Conservation (phyloP, 2,329 filamentous ascomycete genomes). For the Colletotrichum tofieldiae region DNA sequence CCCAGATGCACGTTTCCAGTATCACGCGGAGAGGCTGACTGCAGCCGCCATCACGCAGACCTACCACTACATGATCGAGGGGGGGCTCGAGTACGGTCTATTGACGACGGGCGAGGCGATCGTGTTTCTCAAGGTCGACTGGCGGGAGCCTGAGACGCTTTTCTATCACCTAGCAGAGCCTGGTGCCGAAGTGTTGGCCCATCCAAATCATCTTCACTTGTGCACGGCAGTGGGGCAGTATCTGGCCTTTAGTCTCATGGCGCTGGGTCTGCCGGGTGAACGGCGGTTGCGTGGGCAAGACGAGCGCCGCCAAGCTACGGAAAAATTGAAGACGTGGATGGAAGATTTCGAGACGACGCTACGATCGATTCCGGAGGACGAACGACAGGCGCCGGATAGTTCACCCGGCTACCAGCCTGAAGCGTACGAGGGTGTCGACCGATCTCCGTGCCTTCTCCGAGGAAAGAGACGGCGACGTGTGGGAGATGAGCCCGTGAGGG, state of each 20-base stretch:
- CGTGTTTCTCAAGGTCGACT: constrained; percentile 59
- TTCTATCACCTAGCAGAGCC: constrained; percentile 53
- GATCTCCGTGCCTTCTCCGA: constrained; percentile 40
- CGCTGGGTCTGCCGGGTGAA: constrained; percentile 43
- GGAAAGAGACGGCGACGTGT: background rate
- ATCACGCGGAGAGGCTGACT: constrained; percentile 55
- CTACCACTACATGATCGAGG: constrained; percentile 66
- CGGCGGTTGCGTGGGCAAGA: constrained; percentile 24
- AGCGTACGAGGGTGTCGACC: constrained; percentile 44
- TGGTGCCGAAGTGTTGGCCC: constrained; percentile 45
- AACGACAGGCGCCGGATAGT: constrained; percentile 39
- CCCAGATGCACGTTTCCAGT: constrained; percentile 52
- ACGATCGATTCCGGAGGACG: constrained; percentile 44
- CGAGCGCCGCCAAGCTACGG: constrained; percentile 39
- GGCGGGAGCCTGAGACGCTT: constrained; percentile 47
- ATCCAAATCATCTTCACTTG: constrained; percentile 43
- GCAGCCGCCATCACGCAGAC: constrained; percentile 62
- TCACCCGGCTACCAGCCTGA: constrained; percentile 42
- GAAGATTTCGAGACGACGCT: constrained; percentile 48
- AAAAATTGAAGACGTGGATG: constrained; percentile 42
- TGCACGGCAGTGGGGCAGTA: constrained; percentile 50
- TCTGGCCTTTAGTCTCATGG: constrained; percentile 51
- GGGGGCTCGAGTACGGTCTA: constrained; percentile 60
- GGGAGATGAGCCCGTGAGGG: background rate
- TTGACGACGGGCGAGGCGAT: constrained; percentile 60